These are phyloP conservation scores for Colletotrichum tamarilloi DNA, from an alignment of 2,329 filamentous ascomycete species.

Conservation along the genomic window DNA sequence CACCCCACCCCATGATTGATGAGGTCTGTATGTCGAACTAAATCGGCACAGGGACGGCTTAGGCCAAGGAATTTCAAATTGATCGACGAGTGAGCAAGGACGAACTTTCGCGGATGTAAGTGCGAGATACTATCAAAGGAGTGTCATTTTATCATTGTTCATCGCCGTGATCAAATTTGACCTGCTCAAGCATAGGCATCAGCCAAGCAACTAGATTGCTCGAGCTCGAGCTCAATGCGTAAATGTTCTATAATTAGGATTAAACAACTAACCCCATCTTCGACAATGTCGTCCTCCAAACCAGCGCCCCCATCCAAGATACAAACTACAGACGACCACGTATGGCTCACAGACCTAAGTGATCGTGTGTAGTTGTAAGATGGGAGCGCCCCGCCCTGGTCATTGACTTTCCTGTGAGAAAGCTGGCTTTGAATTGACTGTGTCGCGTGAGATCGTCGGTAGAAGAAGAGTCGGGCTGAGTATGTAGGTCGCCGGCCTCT, in stretches of 20 bases:
- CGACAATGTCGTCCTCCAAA: background rate
- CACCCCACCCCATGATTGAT: no score
- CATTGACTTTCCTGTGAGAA: background rate
- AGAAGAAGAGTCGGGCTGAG: conserved; percentile 32
- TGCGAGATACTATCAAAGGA: background rate
- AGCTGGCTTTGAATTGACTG: background rate
- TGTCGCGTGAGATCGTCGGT: background rate
- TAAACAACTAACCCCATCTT: background rate
- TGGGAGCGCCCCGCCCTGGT: background rate
- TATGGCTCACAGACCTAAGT: no score
- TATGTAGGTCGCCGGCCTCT: conserved; percentile 35
- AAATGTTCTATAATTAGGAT: conserved; percentile 23
- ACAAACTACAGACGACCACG: background rate
- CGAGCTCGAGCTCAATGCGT: background rate
- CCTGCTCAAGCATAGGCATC: no score
- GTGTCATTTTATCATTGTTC: background rate
- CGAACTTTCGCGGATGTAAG: no score
- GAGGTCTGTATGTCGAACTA: no score
- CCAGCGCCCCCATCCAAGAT: fast-evolving
- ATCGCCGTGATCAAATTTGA: background rate
- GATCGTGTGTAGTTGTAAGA: background rate
- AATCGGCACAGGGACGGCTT: no score
- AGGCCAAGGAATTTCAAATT: no score
- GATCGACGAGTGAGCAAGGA: no score
- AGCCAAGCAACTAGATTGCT: background rate